These are phyloP conservation scores for Aspergillus luchuensis DNA, from an alignment of 2,329 filamentous ascomycete genomes.

Conservation along the genomic window DNA sequence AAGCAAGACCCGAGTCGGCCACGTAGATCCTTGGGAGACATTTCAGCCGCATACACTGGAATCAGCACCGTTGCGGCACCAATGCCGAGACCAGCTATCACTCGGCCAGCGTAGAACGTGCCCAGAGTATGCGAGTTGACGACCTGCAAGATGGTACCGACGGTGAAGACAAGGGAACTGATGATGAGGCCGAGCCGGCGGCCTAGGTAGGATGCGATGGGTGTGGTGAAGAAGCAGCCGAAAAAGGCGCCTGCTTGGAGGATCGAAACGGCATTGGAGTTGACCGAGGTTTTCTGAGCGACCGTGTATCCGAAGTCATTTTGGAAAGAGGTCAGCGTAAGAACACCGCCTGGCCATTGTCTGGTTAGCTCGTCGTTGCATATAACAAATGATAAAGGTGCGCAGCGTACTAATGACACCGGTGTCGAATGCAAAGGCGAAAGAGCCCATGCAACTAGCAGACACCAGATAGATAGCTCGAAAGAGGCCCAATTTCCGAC, in stretches of 20 bases:
- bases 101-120: constrained; percentile 50
- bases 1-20: constrained; percentile 44
- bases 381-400: not conserved
- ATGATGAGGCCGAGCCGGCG: constrained; percentile 49
- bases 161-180: constrained; percentile 43
- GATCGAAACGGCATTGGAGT: constrained; percentile 52
- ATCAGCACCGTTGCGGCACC: constrained; percentile 48
- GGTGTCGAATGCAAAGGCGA: constrained; percentile 44
- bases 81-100: constrained; percentile 51
- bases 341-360: constrained; percentile 41
- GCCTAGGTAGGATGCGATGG: constrained; percentile 48
- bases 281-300: constrained; percentile 44
- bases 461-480: constrained; percentile 40
- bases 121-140: constrained; percentile 48
- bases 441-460: constrained; percentile 42
- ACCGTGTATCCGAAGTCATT: constrained; percentile 41
- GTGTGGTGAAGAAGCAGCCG: constrained; percentile 52
- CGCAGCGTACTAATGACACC: constrained; percentile 35
- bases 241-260: constrained; percentile 56
- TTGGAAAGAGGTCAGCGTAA: constrained; percentile 48
- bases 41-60: constrained; percentile 46
- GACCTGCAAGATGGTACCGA: constrained; percentile 49
- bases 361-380: not conserved
- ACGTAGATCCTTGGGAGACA: constrained; percentile 45
- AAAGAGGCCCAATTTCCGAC: constrained; percentile 37